These are phyloP conservation scores for Moniliophthora roreri DNA, from an alignment of 1,284 basidiomycete species.

Conservation along the genomic window DNA sequence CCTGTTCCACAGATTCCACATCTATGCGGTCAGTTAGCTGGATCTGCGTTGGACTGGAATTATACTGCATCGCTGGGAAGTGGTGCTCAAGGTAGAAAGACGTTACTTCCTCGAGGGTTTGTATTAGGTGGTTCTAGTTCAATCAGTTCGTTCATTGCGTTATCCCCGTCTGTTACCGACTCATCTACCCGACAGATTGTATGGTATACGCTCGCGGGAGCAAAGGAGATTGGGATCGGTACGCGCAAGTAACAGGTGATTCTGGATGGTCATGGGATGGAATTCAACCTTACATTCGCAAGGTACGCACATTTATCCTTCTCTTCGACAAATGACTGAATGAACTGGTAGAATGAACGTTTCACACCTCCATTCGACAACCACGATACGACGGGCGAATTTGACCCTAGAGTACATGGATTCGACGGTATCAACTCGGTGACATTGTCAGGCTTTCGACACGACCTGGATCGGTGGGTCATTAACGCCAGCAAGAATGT, in stretches of 20 bases:
- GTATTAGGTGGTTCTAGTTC: conserved; percentile 38
- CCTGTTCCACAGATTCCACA: conserved; percentile 20
- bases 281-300: conserved; percentile 33
- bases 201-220: conserved; percentile 42
- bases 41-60: conserved; percentile 29
- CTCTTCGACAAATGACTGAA: neutral
- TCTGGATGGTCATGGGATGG: conserved; percentile 40
- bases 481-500: conserved; percentile 14
- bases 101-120: conserved; percentile 31
- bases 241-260: conserved; percentile 35
- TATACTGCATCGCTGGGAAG: conserved; percentile 32
- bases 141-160: conserved; percentile 29
- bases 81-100: conserved; percentile 28
- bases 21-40: conserved; percentile 16
- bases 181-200: conserved; percentile 27
- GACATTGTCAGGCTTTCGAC: conserved; percentile 27
- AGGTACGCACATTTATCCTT: conserved; percentile 21
- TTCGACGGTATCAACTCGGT: conserved; percentile 29
- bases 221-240: conserved; percentile 37
- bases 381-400: conserved; percentile 20
- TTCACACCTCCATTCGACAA: conserved; percentile 17
- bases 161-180: neutral
- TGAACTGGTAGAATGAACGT: conserved; percentile 17
- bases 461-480: conserved; percentile 22
- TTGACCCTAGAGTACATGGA: conserved; percentile 21